phyloP scores from a whole-genome alignment of 2,329 filamentous ascomycete species.

The Microdochium nivale region DNA sequence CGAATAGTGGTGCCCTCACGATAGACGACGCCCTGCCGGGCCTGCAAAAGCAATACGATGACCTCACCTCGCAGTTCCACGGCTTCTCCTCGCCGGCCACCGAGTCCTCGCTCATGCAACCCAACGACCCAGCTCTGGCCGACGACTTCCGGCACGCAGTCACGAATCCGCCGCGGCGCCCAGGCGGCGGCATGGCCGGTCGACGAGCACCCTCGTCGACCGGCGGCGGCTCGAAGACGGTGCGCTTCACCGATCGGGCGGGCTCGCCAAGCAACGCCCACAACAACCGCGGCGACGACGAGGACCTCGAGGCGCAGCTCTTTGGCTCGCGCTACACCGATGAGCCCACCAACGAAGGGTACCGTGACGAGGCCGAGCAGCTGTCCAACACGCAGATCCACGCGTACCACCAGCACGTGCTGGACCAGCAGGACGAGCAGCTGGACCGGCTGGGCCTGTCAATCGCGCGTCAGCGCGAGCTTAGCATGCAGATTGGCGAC shows the following conservation, averaged over 20 bases:
- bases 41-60: slow-evolving; percentile 65
- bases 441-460: slow-evolving; percentile 80
- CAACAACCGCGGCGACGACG: slow-evolving; percentile 9
- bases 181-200: slow-evolving; percentile 12
- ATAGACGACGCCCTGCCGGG: slow-evolving; percentile 57
- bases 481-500: slow-evolving; percentile 93
- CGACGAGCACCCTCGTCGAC: slow-evolving; percentile 19
- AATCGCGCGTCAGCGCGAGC: slow-evolving; percentile 81
- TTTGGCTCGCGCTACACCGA: slow-evolving; percentile 48
- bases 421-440: slow-evolving; percentile 87
- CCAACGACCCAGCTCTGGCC: slow-evolving; percentile 55
- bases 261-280: slow-evolving; percentile 12
- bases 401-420: slow-evolving; percentile 68
- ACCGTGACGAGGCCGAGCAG: slow-evolving; percentile 47
- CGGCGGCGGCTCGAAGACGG: slow-evolving; percentile 65
- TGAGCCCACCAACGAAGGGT: slow-evolving; percentile 36
- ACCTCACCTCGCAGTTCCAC: slow-evolving; percentile 74
- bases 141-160: slow-evolving; percentile 57
- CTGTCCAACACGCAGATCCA: slow-evolving; percentile 82
- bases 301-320: slow-evolving; percentile 35
- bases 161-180: slow-evolving; percentile 19
- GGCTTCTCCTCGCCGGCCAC: slow-evolving; percentile 47
- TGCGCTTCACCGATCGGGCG: slow-evolving; percentile 72
- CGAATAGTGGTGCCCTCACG: slow-evolving; percentile 34
- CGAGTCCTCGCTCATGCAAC: slow-evolving; percentile 42